These are phyloP conservation scores for rapeseed (Brassica napus) DNA, from an alignment of 345 rosid species.

Conservation along the genomic window DNA sequence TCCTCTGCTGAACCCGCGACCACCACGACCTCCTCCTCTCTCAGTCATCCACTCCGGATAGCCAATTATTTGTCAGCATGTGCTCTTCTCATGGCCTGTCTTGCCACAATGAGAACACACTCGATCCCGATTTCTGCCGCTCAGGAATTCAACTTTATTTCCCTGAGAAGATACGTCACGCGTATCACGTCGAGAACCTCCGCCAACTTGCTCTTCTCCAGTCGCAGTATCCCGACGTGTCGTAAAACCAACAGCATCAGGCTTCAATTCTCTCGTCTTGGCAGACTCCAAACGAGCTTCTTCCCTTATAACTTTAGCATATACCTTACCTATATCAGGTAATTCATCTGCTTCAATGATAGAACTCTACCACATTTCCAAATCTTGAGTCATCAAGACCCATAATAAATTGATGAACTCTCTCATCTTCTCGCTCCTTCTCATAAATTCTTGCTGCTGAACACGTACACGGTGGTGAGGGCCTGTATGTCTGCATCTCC, in stretches of 20 bases:
- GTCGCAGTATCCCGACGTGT: neutral
- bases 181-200: neutral
- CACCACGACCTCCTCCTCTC: neutral
- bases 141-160: no score
- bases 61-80: neutral
- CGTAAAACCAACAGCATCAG: neutral
- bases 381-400: neutral
- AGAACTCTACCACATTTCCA: neutral
- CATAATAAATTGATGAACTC: neutral
- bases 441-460: neutral
- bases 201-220: neutral
- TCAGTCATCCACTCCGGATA: neutral
- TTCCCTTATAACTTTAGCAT: neutral
- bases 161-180: no score
- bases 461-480: neutral
- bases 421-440: neutral
- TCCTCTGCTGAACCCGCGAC: neutral
- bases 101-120: no score
- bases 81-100: no score
- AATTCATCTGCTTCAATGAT: neutral
- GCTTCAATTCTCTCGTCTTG: neutral
- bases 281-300: neutral
- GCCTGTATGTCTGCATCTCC: neutral
- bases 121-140: no score
- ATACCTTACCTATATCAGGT: neutral